A percentile compares a stretch with the other conserved stretches of the same genome.
phyloP scores from a whole-genome alignment of 441 rosid species.

The Omphalea diandra region DNA sequence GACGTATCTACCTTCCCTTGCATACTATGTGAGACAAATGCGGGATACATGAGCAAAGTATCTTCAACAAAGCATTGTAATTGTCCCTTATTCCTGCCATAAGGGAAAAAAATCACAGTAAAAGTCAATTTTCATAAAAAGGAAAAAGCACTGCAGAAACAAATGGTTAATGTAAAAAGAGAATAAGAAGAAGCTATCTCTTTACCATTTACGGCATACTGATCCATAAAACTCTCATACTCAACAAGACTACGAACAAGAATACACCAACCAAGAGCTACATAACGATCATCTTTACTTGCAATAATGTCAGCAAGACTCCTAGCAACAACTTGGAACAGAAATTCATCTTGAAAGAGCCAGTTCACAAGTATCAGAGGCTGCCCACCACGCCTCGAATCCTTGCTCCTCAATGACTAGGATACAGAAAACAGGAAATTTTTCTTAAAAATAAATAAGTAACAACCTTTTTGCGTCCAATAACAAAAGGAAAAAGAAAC shows the following conservation, averaged over 20 bases:
- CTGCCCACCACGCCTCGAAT: conserved; percentile 46
- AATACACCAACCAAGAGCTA: conserved; percentile 87
- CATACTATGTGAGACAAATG: conserved; percentile 41
- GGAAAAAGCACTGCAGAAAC: not conserved
- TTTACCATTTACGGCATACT: conserved; percentile 54
- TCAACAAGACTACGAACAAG: conserved; percentile 67
- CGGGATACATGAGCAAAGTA: conserved; percentile 55
- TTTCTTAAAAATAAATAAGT: not conserved
- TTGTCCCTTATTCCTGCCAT: conserved; percentile 67
- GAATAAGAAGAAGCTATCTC: conserved; percentile 1
- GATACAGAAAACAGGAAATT: not conserved
- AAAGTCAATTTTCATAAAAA: conserved; percentile 17
- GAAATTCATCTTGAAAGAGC: conserved; percentile 70
- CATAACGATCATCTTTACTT: conserved; percentile 64
- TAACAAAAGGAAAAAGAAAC: not conserved
- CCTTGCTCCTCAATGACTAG: conserved; percentile 69
- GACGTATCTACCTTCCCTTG: conserved; percentile 64
- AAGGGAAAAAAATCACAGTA: conserved; percentile 4
- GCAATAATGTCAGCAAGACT: conserved; percentile 45
- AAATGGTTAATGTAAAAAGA: conserved; percentile 1
- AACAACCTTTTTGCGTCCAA: not conserved
- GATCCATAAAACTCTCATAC: conserved; percentile 46
- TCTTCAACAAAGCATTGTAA: conserved; percentile 51
- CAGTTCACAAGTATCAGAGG: conserved; percentile 60
- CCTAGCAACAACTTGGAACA: conserved; percentile 48